Evolutionary conservation across 2,329 filamentous ascomycete genomes (phyloP), one percentile per base, ranked within the genome.

Genomic region (Colletotrichum gloeosporioides): DNA sequence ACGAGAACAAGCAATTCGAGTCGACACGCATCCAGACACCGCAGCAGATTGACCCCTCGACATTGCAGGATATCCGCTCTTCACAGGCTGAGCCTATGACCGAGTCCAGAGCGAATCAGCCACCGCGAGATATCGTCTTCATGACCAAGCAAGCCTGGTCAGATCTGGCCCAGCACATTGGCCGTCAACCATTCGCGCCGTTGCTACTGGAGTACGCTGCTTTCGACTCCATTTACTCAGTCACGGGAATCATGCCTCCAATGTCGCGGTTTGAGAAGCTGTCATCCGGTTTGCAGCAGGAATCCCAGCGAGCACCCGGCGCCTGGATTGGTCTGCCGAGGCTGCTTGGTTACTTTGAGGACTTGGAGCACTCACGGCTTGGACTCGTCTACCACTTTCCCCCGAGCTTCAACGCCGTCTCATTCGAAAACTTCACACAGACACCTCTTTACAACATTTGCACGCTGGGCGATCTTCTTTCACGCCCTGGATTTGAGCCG

Each of bases 341-440:
- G 27, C 85, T 94, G 61, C 84, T 93, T 15, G 92, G 91, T 4
- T 96, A 95, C 80, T 95, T 95, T 79, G 94, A 96, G 81, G 94
- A 96, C 79, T 88, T 93, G 69, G 90, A 91, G 22, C 88, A 91
- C 69, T 92, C 94, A 1, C 90, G 95, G 12, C 91, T 95, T 70
- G 95, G 94, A 7, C 87, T 96, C 13, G 90, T 96, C 13, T 96
- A 95, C 80, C 92, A 94, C 66, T 91, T 96, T 34, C 94, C 94
- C 3, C 88, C 90, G 2, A 87, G 89, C 10, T 93, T 95, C 84
- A 89, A 91, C 77, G 87, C 91, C 12, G 87, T 92, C 12, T 88
- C 89, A 5, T 88, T 90, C 53, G 89, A 91, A 72, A 85, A 86
- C 29, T 83, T 88, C 12, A 89, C 88, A 1, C 87, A 89, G 68